Base-by-base conservation (phyloP, 768 basidiomycete species). In the Boletus pseudopeckii region DNA sequence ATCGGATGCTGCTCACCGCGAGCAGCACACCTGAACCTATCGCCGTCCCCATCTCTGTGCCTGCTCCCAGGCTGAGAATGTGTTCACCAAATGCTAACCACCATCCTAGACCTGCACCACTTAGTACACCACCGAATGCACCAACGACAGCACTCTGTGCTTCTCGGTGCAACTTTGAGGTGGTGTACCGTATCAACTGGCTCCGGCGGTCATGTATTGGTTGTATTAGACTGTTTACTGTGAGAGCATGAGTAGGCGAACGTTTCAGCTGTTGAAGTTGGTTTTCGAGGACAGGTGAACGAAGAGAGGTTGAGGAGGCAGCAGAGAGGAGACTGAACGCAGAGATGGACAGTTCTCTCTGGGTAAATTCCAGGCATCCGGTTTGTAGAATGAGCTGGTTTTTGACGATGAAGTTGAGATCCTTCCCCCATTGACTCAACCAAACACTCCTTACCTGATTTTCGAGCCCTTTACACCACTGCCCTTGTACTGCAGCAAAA, bases 351-450 rank as follows among this genome's bases (percentile, higher is more conserved):
- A 83, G 64, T 3, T 72, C 61, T 14, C 71, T 58, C 66, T 85
- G 86, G 13, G 78, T 62, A 9, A 62, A 67, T 11, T 77, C 68
- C 11, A 91, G 73, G 24, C 77, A 74, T 14, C 89, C 88, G 1
- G 84, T 78, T 50, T 88, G 81, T 45, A 84, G 76, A 37, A 84
- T 75, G 36, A 90, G 75, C 88, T 90, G 9, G 38, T 34, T 41
- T n/a, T 34, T 20, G 43, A 28, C 15, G 10, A 44, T 53, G 20
- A 52, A n/a, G 18, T 15, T 34, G 45, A 48, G 34, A 45, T 33
- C 41, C 3, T 11, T 26, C 24, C 24, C 13, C 3, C 11, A 38
- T 49, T 2, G 50, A 18, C 8, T 30, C 14, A 36, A 40, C 11
- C 38, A 32, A 37, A 48, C 26, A 17, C n/a, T 14, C 47, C 45